Evolutionary conservation across 768 basidiomycete species (phyloP).

Genomic region (Tricholoma flavovirens): DNA sequence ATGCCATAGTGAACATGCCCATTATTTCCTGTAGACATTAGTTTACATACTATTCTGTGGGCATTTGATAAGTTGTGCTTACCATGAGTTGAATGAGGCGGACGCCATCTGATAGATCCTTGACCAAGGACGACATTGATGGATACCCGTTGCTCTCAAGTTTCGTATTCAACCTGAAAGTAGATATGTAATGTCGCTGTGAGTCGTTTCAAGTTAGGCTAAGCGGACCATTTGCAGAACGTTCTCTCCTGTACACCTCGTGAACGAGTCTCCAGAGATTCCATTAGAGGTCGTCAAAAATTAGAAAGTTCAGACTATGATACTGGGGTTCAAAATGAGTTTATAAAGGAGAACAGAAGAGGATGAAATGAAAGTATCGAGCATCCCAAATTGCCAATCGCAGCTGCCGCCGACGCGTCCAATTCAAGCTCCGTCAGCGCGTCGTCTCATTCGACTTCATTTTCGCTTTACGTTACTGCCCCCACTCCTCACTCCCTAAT

Average conservation of each 20-base stretch:
- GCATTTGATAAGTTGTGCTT: conserved; percentile 13
- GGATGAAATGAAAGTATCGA: conserved; percentile 2
- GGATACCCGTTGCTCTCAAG: conserved; percentile 81
- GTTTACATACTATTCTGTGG: conserved; percentile 1
- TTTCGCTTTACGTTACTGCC: not conserved
- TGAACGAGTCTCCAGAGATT: conserved; percentile 59
- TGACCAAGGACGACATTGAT: conserved; percentile 83
- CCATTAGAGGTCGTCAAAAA: conserved; percentile 28
- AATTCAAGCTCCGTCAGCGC: conserved; percentile 42
- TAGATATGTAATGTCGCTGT: conserved; percentile 2
- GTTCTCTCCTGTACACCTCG: conserved; percentile 69
- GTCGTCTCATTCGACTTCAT: conserved; percentile 20
- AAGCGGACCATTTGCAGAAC: conserved; percentile 82
- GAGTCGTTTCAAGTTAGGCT: conserved; percentile 3
- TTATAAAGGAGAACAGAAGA: conserved; percentile 6
- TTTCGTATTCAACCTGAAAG: conserved; percentile 87
- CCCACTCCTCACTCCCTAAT: not conserved
- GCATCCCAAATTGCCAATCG: conserved; percentile 9
- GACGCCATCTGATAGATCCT: conserved; percentile 92
- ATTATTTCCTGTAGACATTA: conserved; percentile 77
- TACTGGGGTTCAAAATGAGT: not conserved
- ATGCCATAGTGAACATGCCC: conserved; percentile 43
- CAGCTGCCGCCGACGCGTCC: conserved; percentile 26
- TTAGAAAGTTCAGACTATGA: not conserved
- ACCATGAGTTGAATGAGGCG: conserved; percentile 95